A percentile compares a stretch with the other conserved stretches of the same genome.
Evolutionary conservation across 495 filamentous ascomycete genomes (phyloP).

Genomic region (Trichoderma parareesei): DNA sequence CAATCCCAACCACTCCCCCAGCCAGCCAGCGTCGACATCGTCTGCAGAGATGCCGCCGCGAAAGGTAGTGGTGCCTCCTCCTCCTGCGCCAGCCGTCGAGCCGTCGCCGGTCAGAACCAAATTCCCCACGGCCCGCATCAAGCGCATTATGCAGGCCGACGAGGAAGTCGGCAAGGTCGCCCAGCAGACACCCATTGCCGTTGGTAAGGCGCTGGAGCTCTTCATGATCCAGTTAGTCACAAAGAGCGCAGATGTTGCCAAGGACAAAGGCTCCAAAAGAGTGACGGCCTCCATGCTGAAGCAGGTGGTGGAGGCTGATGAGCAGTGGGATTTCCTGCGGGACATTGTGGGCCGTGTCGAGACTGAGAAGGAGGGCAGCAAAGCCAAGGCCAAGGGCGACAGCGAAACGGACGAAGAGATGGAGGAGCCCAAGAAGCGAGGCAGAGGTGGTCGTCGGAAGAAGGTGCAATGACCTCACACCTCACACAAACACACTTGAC

Average conservation of each 20-base stretch:
- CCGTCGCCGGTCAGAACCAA: constrained; percentile 81
- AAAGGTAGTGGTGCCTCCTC: constrained; percentile 24
- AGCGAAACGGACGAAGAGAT: constrained; percentile 38
- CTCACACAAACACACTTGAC: background rate
- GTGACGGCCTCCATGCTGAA: constrained; percentile 88
- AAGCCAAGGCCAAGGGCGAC: constrained; percentile 27
- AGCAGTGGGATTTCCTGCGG: constrained; percentile 83
- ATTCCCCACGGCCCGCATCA: constrained; percentile 95
- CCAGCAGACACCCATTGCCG: constrained; percentile 89
- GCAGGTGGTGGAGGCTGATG: constrained; percentile 72
- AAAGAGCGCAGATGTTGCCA: constrained; percentile 76
- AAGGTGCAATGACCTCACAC: constrained; percentile 18
- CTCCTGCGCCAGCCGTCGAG: constrained; percentile 27
- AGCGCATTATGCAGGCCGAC: constrained; percentile 99
- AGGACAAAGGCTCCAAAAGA: constrained; percentile 73
- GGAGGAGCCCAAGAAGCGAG: constrained; percentile 34
- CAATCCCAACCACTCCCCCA: background rate
- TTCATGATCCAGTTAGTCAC: constrained; percentile 94
- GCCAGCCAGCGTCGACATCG: background rate
- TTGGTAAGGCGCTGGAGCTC: constrained; percentile 90
- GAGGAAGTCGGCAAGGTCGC: constrained; percentile 98
- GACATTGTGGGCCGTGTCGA: constrained; percentile 87
- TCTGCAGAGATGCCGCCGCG: constrained; percentile 29
- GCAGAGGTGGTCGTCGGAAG: constrained; percentile 35
- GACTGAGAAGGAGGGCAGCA: constrained; percentile 46